Percentiles rank a stretch among this genome's conserved stretches.
These are phyloP conservation scores for Ailanthus altissimus DNA, from an alignment of 345 rosid species.

Conservation along the genomic window DNA sequence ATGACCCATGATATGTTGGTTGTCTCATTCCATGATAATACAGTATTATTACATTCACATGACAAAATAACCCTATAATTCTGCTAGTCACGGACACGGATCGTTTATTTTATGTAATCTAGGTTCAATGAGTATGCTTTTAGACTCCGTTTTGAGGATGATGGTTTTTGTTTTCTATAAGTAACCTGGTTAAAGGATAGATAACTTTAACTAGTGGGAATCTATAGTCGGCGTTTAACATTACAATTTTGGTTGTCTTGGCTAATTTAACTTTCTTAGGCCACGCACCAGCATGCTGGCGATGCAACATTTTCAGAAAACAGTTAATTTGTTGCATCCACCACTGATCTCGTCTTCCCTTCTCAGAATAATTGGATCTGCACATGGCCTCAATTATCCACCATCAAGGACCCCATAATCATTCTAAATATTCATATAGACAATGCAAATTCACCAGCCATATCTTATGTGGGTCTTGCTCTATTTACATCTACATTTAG, in stretches of 20 bases:
- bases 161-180: background rate
- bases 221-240: background rate
- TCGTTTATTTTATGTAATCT: constrained; percentile 24
- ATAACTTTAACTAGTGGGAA: background rate
- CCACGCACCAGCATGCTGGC: constrained; percentile 8
- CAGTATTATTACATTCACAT: constrained; percentile 18
- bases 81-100: constrained; percentile 46
- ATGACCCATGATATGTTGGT: constrained; percentile 26
- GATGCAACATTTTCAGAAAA: constrained; percentile 6
- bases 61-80: constrained; percentile 26
- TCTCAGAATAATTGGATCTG: constrained; percentile 11
- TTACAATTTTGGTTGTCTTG: background rate
- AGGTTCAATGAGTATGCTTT: constrained; percentile 11
- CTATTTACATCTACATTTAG: background rate
- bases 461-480: constrained; percentile 22
- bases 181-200: background rate
- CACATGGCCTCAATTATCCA: constrained; percentile 20
- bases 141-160: background rate
- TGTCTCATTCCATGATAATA: constrained; percentile 17
- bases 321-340: constrained; percentile 8
- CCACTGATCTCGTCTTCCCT: background rate
- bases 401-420: constrained; percentile 1
- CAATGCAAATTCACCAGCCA: constrained; percentile 15
- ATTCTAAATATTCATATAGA: background rate
- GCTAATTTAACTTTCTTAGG: background rate